A percentile compares a stretch with the other conserved stretches of the same genome.
Evolutionary conservation across 2,329 filamentous ascomycete genomes (phyloP).

Genomic region (Cordyceps sp.): DNA sequence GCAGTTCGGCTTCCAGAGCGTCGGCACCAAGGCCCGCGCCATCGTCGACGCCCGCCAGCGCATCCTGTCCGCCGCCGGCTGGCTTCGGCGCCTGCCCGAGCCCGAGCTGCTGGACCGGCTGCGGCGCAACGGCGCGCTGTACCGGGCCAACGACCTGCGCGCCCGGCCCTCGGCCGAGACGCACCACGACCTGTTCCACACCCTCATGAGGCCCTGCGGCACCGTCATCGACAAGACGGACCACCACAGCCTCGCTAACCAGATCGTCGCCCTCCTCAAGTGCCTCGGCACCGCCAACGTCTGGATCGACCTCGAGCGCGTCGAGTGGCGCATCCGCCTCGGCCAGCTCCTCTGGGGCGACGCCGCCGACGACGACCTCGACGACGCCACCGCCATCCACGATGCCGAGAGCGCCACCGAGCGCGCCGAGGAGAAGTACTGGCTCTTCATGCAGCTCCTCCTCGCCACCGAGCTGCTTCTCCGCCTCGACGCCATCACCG

Average conservation of each 20-base stretch:
- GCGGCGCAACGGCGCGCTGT: constrained; percentile 35
- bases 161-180: constrained; percentile 36
- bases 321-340: constrained; percentile 59
- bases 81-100: constrained; percentile 39
- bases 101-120: constrained; percentile 41
- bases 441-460: constrained; percentile 49
- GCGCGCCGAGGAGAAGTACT: constrained; percentile 45
- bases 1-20: constrained; percentile 40
- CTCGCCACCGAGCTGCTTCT: constrained; percentile 49
- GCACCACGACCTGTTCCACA: constrained; percentile 45
- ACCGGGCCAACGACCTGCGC: constrained; percentile 34
- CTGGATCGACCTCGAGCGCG: constrained; percentile 59
- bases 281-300: constrained; percentile 48
- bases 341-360: constrained; percentile 56
- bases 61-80: constrained; percentile 34
- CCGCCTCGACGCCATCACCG: constrained; percentile 45
- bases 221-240: constrained; percentile 39
- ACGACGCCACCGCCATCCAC: constrained; percentile 33
- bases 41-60: constrained; percentile 41
- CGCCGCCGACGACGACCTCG: constrained; percentile 31
- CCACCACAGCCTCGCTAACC: constrained; percentile 47
- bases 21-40: constrained; percentile 35
- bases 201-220: constrained; percentile 39
- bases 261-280: constrained; percentile 52
- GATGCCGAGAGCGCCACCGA: constrained; percentile 31